Evolutionary conservation across 805 yeast genomes (phyloP), one percentile per base, ranked within the genome.

Genomic region (Alloascoidea hylecoeti): DNA sequence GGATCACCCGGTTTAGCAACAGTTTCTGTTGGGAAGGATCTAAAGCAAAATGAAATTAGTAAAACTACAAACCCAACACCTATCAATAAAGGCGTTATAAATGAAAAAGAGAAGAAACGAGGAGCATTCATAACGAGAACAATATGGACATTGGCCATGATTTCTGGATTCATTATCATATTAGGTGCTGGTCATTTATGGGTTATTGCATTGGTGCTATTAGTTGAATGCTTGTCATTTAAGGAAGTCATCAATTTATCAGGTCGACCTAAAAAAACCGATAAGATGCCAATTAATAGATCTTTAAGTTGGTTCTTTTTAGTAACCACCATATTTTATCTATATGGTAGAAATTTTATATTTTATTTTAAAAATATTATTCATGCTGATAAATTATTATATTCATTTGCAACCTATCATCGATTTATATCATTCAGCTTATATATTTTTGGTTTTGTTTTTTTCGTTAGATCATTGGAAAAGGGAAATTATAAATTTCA

Each of bases 91-190:
- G n/a, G n/a, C n/a, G 30, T 23, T 9, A n/a, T 23, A 9, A 61
- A 60, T 44, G 78, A 72, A 44, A 55, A 50, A 33, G 82, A 75
- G 45, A 72, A 72, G 60, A 83, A 83, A 60, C 78, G 76, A 46
- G 88, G 78, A 59, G 79, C 88, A 34, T 86, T 92, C 51, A 55
- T 86, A 35, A 83, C 86, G 16, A 74, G 98, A 47, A 78, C 97
- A 3, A 64, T 82, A 36, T 92, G 97, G 97, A 82, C 96, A 0
- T 58, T 92, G 48, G 85, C 89, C 14, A 88, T 92, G 96, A 78
- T 92, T 42, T 57, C 65, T 14, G 75, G 74, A 4, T 80, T 86
- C 57, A 72, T 84, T 42, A 58, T 70, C 28, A 66, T 81, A 17
- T 61, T 88, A 36, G 76, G 82, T 18, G 72, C 88, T 5, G 98